phyloP scores from a whole-genome alignment of 192 early-diverging fungal species.

The Pilaira anomala region DNA sequence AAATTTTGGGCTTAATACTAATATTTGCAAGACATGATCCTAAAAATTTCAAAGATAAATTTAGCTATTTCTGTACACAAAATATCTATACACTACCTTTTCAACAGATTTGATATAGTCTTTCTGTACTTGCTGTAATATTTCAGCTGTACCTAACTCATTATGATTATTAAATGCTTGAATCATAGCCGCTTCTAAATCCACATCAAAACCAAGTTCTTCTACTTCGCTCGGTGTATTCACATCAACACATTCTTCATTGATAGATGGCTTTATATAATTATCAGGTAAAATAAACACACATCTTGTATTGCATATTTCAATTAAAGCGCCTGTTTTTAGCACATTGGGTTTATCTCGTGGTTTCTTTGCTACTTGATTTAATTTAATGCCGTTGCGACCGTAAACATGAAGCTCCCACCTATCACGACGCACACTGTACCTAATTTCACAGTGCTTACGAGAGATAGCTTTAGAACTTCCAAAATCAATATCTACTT shows the following conservation, averaged over 20 bases:
- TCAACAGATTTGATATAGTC: no score
- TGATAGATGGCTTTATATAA: neutral
- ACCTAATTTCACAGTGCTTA: slow-evolving; percentile 30
- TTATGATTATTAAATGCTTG: no score
- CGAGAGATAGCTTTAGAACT: slow-evolving; percentile 31
- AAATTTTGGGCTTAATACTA: no score
- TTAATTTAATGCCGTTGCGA: slow-evolving; percentile 33
- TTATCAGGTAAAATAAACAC: slow-evolving; percentile 4
- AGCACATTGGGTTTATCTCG: slow-evolving; percentile 14
- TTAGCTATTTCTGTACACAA: no score
- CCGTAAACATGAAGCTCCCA: slow-evolving; percentile 35
- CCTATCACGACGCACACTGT: slow-evolving; percentile 1
- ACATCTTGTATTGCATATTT: slow-evolving; percentile 5
- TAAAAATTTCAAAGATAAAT: no score
- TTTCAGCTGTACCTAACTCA: no score
- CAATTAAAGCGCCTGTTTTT: slow-evolving; percentile 20
- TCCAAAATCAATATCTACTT: slow-evolving; percentile 29
- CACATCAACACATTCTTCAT: neutral
- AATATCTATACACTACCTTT: no score
- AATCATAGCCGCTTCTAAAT: no score
- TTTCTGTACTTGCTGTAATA: no score
- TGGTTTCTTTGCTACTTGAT: slow-evolving; percentile 19
- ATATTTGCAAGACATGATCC: no score
- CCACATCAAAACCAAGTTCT: no score
- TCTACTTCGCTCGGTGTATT: neutral